phyloP scores from a whole-genome alignment of 345 rosid genomes.

The Moricandia arvensis region DNA sequence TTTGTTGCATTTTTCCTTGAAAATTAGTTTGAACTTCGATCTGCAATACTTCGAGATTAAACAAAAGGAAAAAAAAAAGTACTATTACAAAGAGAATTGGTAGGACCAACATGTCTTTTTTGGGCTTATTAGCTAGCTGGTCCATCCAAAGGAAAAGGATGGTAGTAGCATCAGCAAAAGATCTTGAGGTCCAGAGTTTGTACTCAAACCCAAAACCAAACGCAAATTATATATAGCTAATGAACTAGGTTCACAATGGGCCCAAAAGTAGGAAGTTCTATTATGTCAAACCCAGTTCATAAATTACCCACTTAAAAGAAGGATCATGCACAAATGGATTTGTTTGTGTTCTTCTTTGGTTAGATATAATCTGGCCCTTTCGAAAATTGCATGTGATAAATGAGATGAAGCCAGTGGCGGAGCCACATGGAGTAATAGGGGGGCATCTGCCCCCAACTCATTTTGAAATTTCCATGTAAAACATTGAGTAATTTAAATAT shows the following conservation, averaged over 20 bases:
- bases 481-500: too few relatives aligned
- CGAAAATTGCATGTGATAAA: neutral
- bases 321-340: neutral
- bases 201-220: neutral
- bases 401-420: too few relatives aligned
- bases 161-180: neutral
- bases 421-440: too few relatives aligned
- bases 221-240: neutral
- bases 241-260: neutral
- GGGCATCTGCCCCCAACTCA: too few relatives aligned
- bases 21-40: too few relatives aligned
- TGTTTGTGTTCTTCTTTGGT: too few relatives aligned
- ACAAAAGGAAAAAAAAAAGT: too few relatives aligned
- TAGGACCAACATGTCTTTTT: neutral
- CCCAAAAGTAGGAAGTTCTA: neutral
- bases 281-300: neutral
- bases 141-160: neutral
- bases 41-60: too few relatives aligned
- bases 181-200: neutral
- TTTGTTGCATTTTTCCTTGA: too few relatives aligned
- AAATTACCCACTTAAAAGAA: neutral
- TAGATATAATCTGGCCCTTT: constrained; percentile 5
- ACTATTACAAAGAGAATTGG: neutral
- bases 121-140: neutral
- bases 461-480: too few relatives aligned